Evolutionary conservation across 2,329 filamentous ascomycete genomes (phyloP), one percentile per base, ranked within the genome.

Genomic region (Colletotrichum navitas): DNA sequence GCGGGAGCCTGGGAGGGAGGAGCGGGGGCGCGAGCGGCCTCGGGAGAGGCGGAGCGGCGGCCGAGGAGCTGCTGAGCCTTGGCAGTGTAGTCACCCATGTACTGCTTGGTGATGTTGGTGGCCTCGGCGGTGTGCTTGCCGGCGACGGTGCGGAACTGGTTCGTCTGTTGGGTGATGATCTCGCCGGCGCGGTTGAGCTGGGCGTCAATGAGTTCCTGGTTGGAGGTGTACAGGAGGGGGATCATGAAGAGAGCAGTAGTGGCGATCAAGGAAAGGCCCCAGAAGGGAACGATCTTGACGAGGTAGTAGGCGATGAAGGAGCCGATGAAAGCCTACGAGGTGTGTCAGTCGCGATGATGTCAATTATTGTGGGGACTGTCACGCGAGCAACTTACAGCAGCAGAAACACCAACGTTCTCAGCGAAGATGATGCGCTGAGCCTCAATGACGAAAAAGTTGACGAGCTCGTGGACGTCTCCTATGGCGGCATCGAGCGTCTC

Each of bases 391-490:
- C 90, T 81, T 85, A 92, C 90, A 75, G 84, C 86, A 76, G 83
- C 81, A 29, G 91, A 92, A 67, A 85, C 87, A 74, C 83, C 81
- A 69, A 92, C 80, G 76, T 92, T 93, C 85, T 93, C 91, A 54
- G 87, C 90, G 75, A 90, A 93, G 68, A 92, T 78, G 75, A 93
- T 88, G 73, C 90, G 87, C 84, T 93, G 91, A 62, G 86, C 84
- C 83, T 93, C 91, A 68, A 93, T 91, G 73, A 92, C 85, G 76
- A 92, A 90, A 81, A 93, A 93, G 85, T 93, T 93, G 82, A 91
- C 80, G 71, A 93, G 85, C 81, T 92, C 90, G 77, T 92, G 88
- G 51, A 90, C 83, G 74, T 92, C 91, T 68, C 88, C 89, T 76
- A 91, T 87, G 74, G 90, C 75, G 68, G 82, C 80, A 76, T 92